Evolutionary conservation across 1,284 basidiomycete species (phyloP).

Genomic region (Leccinum pachyderme): DNA sequence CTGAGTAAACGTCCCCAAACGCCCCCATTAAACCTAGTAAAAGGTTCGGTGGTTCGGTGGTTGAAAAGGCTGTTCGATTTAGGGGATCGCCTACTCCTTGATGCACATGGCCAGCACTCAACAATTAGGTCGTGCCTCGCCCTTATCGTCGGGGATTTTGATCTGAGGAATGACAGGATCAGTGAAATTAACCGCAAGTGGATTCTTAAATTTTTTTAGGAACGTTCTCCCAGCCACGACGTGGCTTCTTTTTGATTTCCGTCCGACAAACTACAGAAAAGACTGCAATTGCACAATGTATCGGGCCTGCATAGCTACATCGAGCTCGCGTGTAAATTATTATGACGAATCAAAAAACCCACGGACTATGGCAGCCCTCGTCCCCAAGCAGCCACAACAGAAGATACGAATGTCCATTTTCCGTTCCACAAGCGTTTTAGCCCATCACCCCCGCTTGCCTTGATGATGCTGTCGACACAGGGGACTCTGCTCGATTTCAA

Average conservation of each 20-base stretch:
- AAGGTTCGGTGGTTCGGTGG: neutral
- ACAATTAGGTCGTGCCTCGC: neutral
- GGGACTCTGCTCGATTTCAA: slow-evolving; percentile 31
- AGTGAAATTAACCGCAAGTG: neutral
- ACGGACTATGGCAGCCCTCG: slow-evolving; percentile 23
- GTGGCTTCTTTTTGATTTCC: neutral
- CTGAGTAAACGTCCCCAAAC: neutral
- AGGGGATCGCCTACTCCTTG: neutral
- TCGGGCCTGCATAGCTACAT: slow-evolving; percentile 5
- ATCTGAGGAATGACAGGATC: neutral
- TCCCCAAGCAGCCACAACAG: slow-evolving; percentile 29
- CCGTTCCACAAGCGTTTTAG: slow-evolving; percentile 27
- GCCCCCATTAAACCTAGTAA: neutral
- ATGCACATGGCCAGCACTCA: neutral
- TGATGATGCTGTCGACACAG: slow-evolving; percentile 19
- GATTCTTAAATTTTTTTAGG: neutral
- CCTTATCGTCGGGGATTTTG: neutral
- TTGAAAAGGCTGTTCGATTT: neutral
- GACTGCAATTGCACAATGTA: neutral
- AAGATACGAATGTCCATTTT: slow-evolving; percentile 26
- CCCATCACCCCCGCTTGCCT: slow-evolving; percentile 16
- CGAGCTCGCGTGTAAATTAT: neutral
- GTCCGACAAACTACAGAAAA: neutral
- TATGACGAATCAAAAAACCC: neutral
- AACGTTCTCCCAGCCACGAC: neutral